A percentile compares a stretch with the other conserved stretches of the same genome.
Evolutionary conservation across 2,329 filamentous ascomycete genomes (phyloP).

Genomic region (Botrytis fragariae): DNA sequence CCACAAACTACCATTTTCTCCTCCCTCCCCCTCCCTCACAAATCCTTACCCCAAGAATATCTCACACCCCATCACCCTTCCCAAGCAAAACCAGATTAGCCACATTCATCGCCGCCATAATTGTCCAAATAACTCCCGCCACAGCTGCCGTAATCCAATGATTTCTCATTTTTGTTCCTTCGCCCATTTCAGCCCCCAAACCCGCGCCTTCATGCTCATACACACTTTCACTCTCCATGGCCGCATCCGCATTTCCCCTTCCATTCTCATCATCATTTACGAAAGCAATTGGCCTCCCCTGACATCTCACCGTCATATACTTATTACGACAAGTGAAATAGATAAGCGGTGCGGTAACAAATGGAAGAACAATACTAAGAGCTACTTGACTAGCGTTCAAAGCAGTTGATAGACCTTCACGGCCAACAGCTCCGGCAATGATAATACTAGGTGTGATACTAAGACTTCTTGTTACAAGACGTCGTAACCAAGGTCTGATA

Average conservation of each 20-base stretch:
- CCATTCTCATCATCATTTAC: conserved; percentile 4
- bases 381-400: conserved; percentile 76
- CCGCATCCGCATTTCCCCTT: conserved; percentile 1
- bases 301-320: conserved; percentile 63
- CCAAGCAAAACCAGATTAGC: conserved; percentile 69
- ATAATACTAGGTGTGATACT: conserved; percentile 81
- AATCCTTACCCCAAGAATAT: background rate
- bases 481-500: conserved; percentile 72
- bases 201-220: background rate
- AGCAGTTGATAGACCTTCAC: conserved; percentile 65
- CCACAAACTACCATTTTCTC: background rate
- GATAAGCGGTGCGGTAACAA: conserved; percentile 78
- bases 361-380: conserved; percentile 74
- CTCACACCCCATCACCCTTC: conserved; percentile 25
- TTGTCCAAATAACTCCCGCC: conserved; percentile 72
- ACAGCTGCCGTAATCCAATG: conserved; percentile 61
- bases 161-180: conserved; percentile 62
- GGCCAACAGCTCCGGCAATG: conserved; percentile 76
- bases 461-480: conserved; percentile 74
- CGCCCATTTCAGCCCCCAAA: conserved; percentile 27
- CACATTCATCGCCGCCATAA: conserved; percentile 70
- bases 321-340: conserved; percentile 78
- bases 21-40: background rate
- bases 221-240: conserved; percentile 4
- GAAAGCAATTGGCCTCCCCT: background rate